Conservation (phyloP, 805 yeast genomes). For the Wickerhamiella australiensis region DNA sequence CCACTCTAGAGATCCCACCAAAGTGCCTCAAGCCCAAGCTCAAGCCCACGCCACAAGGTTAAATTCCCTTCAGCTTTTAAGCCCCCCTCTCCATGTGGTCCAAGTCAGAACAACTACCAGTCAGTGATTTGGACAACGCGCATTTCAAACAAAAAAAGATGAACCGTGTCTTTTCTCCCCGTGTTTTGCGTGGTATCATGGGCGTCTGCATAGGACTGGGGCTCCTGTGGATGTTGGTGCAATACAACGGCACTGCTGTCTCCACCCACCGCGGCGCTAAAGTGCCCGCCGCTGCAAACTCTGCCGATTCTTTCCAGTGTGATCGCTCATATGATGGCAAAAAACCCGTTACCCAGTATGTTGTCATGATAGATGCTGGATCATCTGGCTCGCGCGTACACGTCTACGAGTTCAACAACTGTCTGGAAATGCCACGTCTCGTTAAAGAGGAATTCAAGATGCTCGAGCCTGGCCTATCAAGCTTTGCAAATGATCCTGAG, state of each 20-base stretch:
- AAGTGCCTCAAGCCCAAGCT: background rate
- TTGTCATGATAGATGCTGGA: constrained; percentile 95
- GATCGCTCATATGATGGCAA: constrained; percentile 30
- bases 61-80: background rate
- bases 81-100: constrained; percentile 13
- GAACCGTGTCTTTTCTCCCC: constrained; percentile 10
- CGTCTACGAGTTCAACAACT: constrained; percentile 80
- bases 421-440: constrained; percentile 71
- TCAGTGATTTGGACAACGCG: constrained; percentile 15
- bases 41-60: background rate
- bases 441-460: constrained; percentile 71
- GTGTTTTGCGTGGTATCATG: constrained; percentile 11
- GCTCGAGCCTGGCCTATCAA: constrained; percentile 86
- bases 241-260: background rate
- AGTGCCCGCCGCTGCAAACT: constrained; percentile 7
- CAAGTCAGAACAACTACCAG: constrained; percentile 12
- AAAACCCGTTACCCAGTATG: constrained; percentile 45
- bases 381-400: constrained; percentile 96
- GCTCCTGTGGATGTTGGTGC: constrained; percentile 11
- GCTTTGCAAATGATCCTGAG: constrained; percentile 53
- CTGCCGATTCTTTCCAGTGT: constrained; percentile 21
- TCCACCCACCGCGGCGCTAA: constrained; percentile 1
- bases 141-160: constrained; percentile 12
- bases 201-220: constrained; percentile 13
- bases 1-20: no score